These are phyloP conservation scores for Cystofilobasidium capitatum DNA, from an alignment of 768 basidiomycete genomes.

Conservation along the genomic window DNA sequence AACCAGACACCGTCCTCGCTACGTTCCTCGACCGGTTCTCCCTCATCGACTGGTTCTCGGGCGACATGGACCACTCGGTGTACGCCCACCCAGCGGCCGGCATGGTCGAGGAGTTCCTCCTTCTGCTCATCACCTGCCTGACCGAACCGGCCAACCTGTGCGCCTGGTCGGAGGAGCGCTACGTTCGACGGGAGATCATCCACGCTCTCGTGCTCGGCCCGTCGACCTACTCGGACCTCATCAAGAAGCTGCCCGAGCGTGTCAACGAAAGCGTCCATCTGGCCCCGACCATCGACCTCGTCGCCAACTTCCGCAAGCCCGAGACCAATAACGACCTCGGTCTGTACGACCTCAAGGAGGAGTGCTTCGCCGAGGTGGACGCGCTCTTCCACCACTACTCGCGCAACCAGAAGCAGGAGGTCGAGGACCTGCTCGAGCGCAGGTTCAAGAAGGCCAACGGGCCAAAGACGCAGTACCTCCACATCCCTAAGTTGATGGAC, in stretches of 20 bases:
- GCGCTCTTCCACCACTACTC: conserved; percentile 95
- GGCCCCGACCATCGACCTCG: conserved; percentile 63
- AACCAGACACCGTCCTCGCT: conserved; percentile 66
- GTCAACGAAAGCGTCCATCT: conserved; percentile 75
- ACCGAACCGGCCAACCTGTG: conserved; percentile 69
- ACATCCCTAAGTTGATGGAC: conserved; percentile 62
- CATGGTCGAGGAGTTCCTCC: conserved; percentile 87
- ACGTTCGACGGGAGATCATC: conserved; percentile 73
- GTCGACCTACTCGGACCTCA: conserved; percentile 79
- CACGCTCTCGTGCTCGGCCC: conserved; percentile 83
- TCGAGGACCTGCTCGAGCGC: conserved; percentile 59
- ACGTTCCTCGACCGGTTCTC: conserved; percentile 84
- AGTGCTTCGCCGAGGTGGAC: conserved; percentile 74
- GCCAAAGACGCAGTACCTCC: conserved; percentile 52
- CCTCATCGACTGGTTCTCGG: conserved; percentile 64
- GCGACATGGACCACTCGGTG: conserved; percentile 42
- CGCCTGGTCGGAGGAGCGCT: conserved; percentile 53
- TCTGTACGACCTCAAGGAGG: conserved; percentile 77
- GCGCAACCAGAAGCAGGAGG: conserved; percentile 84
- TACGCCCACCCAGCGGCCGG: conserved; percentile 70
- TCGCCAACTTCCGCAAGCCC: conserved; percentile 73
- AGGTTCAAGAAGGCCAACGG: conserved; percentile 59
- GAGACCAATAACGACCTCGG: conserved; percentile 67
- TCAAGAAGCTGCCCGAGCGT: conserved; percentile 81
- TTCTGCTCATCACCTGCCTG: conserved; percentile 74